These are phyloP conservation scores for Lithohypha guttulata DNA, from an alignment of 2,329 filamentous ascomycete species.

Conservation along the genomic window DNA sequence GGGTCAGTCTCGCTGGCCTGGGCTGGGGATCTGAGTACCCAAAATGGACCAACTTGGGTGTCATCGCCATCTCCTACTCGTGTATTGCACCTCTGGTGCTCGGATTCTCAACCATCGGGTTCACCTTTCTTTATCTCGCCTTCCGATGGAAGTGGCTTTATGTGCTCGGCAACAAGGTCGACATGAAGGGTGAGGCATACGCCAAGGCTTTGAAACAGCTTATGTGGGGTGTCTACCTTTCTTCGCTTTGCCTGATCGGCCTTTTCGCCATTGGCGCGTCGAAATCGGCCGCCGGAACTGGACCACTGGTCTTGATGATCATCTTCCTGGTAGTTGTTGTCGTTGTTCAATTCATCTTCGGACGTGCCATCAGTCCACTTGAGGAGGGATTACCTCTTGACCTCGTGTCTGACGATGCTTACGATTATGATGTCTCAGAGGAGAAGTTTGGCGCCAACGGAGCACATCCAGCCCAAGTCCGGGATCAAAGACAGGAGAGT, in stretches of 20 bases:
- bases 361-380: constrained; percentile 34
- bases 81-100: constrained; percentile 79
- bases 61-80: constrained; percentile 79
- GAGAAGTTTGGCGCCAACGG: constrained; percentile 50
- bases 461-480: constrained; percentile 34
- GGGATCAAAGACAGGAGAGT: constrained; percentile 16
- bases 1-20: constrained; percentile 61
- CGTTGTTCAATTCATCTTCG: constrained; percentile 56
- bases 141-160: constrained; percentile 88
- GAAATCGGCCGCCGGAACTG: constrained; percentile 29
- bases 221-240: constrained; percentile 72
- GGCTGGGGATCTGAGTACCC: constrained; percentile 79
- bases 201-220: constrained; percentile 76
- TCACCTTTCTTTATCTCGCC: constrained; percentile 71
- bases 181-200: constrained; percentile 83
- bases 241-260: constrained; percentile 73
- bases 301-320: constrained; percentile 66
- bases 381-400: constrained; percentile 62
- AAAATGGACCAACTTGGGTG: constrained; percentile 72
- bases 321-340: constrained; percentile 63
- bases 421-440: constrained; percentile 1
- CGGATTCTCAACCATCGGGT: constrained; percentile 66
- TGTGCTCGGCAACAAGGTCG: constrained; percentile 67
- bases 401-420: constrained; percentile 26
- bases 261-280: constrained; percentile 59